phyloP scores from a whole-genome alignment of 2,329 filamentous ascomycete genomes.

The Fusarium robinianum region DNA sequence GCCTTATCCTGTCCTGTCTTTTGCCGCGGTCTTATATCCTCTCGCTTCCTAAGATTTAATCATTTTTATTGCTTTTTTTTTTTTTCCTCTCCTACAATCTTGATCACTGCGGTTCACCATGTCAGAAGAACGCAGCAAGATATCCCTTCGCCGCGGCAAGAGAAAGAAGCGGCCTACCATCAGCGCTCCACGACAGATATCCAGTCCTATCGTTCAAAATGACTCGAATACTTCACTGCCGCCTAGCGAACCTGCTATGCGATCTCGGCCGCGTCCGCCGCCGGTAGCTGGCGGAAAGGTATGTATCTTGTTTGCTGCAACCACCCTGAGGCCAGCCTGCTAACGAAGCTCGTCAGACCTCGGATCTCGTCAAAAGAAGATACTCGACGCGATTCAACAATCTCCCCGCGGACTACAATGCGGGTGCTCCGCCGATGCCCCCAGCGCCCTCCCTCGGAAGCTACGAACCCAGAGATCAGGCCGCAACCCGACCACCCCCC shows the following conservation, averaged over 20 bases:
- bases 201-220: slow-evolving; percentile 61
- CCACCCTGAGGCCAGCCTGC: slow-evolving; percentile 10
- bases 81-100: slow-evolving; percentile 1
- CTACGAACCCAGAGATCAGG: slow-evolving; percentile 56
- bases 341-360: slow-evolving; percentile 53
- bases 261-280: slow-evolving; percentile 52
- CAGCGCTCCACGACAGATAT: slow-evolving; percentile 67
- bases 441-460: slow-evolving; percentile 63
- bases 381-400: slow-evolving; percentile 94
- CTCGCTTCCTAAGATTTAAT: not conserved
- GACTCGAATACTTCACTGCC: slow-evolving; percentile 40
- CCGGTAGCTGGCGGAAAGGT: slow-evolving; percentile 62
- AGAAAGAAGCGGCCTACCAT: slow-evolving; percentile 65
- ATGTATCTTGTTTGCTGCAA: slow-evolving; percentile 28
- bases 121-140: slow-evolving; percentile 65
- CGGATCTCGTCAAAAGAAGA: slow-evolving; percentile 88
- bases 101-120: slow-evolving; percentile 46
- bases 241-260: slow-evolving; percentile 38
- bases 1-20: slow-evolving; percentile 4
- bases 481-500: slow-evolving; percentile 53
- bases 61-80: not conserved
- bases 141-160: slow-evolving; percentile 67
- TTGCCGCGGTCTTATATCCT: slow-evolving; percentile 3
- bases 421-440: slow-evolving; percentile 74
- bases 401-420: slow-evolving; percentile 69